These are phyloP conservation scores for Scedosporium aurantiacum DNA, from an alignment of 2,329 filamentous ascomycete species.

Conservation along the genomic window DNA sequence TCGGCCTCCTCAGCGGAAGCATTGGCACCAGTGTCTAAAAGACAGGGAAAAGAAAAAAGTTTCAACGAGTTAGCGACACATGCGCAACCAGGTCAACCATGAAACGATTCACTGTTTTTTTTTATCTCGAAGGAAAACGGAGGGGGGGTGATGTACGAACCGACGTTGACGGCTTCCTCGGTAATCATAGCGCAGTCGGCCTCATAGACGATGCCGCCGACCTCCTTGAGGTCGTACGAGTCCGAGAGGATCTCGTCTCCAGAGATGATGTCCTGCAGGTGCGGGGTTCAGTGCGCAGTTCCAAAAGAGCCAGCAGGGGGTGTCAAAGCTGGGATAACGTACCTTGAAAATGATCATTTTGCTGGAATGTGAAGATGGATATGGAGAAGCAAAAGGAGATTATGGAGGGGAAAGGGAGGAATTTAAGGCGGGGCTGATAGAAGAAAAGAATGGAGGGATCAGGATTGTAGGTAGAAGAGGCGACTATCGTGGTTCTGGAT, in stretches of 20 bases:
- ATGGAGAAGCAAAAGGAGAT: neutral
- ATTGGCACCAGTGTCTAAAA: conserved; percentile 79
- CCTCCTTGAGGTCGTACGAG: conserved; percentile 72
- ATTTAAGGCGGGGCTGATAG: conserved; percentile 1
- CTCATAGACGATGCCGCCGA: conserved; percentile 77
- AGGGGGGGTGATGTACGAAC: conserved; percentile 48
- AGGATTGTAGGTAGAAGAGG: conserved; percentile 6
- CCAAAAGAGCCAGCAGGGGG: neutral
- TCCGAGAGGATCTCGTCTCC: conserved; percentile 96
- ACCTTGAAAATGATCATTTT: conserved; percentile 70
- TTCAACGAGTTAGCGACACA: neutral
- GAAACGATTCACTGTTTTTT: conserved; percentile 8
- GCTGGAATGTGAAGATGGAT: conserved; percentile 24
- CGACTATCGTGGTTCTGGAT: neutral
- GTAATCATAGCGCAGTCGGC: conserved; percentile 85
- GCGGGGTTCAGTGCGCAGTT: conserved; percentile 16
- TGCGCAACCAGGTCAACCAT: neutral
- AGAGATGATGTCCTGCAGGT: conserved; percentile 68
- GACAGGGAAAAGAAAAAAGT: neutral
- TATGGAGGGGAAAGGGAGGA: conserved; percentile 12
- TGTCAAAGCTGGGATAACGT: conserved; percentile 17
- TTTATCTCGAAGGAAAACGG: neutral
- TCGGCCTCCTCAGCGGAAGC: conserved; percentile 86
- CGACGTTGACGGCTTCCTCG: conserved; percentile 61
- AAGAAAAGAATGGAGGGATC: neutral